Evolutionary conservation across 805 yeast species (phyloP), one percentile per base, ranked within the genome.

Genomic region (Cyberlindnera mycetangii): DNA sequence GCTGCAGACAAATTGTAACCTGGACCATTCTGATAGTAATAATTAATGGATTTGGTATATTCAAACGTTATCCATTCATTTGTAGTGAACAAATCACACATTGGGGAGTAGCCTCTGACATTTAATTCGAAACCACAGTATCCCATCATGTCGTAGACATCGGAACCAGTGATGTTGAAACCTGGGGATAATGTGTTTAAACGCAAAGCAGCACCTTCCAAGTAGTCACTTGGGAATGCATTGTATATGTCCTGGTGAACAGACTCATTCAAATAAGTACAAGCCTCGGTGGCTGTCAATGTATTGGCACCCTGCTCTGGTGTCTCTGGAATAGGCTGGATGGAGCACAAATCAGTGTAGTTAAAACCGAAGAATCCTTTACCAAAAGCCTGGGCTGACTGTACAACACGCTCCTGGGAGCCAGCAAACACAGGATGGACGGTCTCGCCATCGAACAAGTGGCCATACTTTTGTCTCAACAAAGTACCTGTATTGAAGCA

Each of bases 41-140:
- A 73, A 40, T 62, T 64, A 33, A 84, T 65, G 50, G 85, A 90
- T 22, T 69, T 68, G 17, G 72, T 67, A 63, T 86, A 88, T 39
- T 80, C 80, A 53, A 73, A 75, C 30, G 74, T 76, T 41, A 83
- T 65, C 69, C 79, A 81, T 49, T 86, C 92, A 19, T 80, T 80
- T 53, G 73, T 73, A 33, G 88, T 82, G 65, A 87, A 80, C 25
- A 83, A 70, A 31, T 72, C 71, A 64, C 95, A 86, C 50, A 85
- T 78, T 27, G 74, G 72, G 14, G 93, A 83, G 43, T 65, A 60
- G 9, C 93, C 95, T 45, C 70, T 71, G 9, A 79, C 85, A 44
- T 85, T 85, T 36, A 85, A 65, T 64, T 87, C 95, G 59, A 72
- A 87, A 3, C 87, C 89, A 65, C 95, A 86, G 65, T 80, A 73